Conservation (phyloP, 2,329 filamentous ascomycete genomes). For the Cyphellophora europaea region DNA sequence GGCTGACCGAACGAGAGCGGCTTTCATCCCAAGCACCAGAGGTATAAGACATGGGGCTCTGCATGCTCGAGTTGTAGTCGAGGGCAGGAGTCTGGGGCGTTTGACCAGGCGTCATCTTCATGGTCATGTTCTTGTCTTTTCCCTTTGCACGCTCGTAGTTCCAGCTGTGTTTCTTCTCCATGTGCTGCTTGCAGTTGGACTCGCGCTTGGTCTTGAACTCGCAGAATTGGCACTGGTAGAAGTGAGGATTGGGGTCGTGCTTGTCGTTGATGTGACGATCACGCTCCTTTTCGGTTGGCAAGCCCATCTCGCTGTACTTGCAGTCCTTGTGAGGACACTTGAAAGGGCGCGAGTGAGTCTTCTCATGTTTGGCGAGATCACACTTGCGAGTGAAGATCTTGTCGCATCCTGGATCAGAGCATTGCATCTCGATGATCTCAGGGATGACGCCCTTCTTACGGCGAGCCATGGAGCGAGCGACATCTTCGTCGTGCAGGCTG, state of each 20-base stretch:
- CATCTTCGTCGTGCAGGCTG: conserved; percentile 65
- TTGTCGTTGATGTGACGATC: conserved; percentile 95
- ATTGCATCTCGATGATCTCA: conserved; percentile 74
- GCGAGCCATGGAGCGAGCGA: conserved; percentile 87
- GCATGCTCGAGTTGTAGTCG: conserved; percentile 40
- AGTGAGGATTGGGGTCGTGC: conserved; percentile 68
- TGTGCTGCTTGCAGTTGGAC: conserved; percentile 96
- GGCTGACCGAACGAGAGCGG: conserved; percentile 17
- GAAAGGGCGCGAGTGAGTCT: conserved; percentile 93
- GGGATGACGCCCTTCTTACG: conserved; percentile 87
- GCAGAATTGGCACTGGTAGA: conserved; percentile 83
- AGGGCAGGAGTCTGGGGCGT: conserved; percentile 52
- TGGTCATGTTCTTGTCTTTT: conserved; percentile 55
- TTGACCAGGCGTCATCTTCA: conserved; percentile 36
- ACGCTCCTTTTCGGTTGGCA: conserved; percentile 96
- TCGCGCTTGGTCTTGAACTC: conserved; percentile 91
- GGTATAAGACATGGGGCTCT: conserved; percentile 17
- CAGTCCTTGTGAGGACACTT: conserved; percentile 77
- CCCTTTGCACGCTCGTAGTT: conserved; percentile 87
- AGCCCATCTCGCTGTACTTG: conserved; percentile 84
- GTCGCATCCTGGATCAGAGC: conserved; percentile 64
- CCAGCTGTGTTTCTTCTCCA: conserved; percentile 94
- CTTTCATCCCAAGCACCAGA: conserved; percentile 19
- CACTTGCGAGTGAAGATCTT: conserved; percentile 97
- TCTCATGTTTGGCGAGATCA: conserved; percentile 95